Evolutionary conservation across 2,329 filamentous ascomycete genomes (phyloP).

Genomic region (Aspergillus pseudoviridinutans): DNA sequence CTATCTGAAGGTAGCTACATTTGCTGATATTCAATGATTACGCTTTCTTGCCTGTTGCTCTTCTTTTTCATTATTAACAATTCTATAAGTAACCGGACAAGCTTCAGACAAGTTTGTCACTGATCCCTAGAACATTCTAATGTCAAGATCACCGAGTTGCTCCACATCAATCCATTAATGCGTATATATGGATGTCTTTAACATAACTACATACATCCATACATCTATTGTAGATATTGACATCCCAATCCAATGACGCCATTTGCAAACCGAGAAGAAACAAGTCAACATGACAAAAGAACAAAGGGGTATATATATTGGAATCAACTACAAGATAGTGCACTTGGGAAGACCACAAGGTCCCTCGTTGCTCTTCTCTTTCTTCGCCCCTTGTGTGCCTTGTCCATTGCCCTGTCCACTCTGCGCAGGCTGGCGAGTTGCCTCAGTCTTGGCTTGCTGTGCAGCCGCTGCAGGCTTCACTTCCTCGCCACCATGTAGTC

Average conservation of each 20-base stretch:
- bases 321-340: conserved; percentile 53
- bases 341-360: conserved; percentile 78
- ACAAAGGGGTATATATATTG: conserved; percentile 7
- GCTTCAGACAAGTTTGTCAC: neutral
- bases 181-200: neutral
- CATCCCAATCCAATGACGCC: neutral
- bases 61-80: neutral
- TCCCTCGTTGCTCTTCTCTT: conserved; percentile 51
- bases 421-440: conserved; percentile 15
- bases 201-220: neutral
- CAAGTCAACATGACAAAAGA: conserved; percentile 6
- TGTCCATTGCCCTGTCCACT: conserved; percentile 31
- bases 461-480: conserved; percentile 24
- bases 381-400: conserved; percentile 36
- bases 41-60: neutral
- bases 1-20: neutral
- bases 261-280: conserved; percentile 5
- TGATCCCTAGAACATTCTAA: neutral
- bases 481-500: conserved; percentile 66
- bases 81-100: neutral
- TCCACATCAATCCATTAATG: neutral
- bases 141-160: neutral
- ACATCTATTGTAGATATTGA: neutral
- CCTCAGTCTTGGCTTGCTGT: conserved; percentile 22
- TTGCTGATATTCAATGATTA: neutral